A percentile compares a stretch with the other conserved stretches of the same genome.
These are phyloP conservation scores for Backusella tuberculispora DNA, from an alignment of 192 early-diverging fungal species.

Conservation along the genomic window DNA sequence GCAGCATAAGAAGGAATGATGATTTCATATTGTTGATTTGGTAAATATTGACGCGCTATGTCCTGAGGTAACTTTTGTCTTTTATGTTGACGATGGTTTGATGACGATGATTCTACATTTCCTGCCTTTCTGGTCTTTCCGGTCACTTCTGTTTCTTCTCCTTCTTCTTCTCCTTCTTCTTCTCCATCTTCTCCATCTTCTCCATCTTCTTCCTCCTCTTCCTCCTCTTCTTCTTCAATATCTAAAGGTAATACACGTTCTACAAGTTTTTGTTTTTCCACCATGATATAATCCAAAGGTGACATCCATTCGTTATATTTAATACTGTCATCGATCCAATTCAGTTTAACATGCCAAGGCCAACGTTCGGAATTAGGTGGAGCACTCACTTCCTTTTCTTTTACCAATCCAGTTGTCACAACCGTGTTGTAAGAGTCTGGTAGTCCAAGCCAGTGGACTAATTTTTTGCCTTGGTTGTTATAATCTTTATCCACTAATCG, in stretches of 20 bases:
- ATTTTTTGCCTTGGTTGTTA: slow-evolving; percentile 11
- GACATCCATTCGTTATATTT: slow-evolving; percentile 80
- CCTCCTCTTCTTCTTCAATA: slow-evolving; percentile 9
- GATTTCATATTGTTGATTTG: slow-evolving; percentile 75
- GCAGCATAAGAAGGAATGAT: slow-evolving; percentile 91
- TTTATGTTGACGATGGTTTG: neutral
- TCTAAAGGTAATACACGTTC: neutral
- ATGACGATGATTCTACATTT: neutral
- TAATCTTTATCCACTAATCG: slow-evolving; percentile 11
- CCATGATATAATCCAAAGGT: slow-evolving; percentile 68
- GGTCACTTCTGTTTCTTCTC: neutral
- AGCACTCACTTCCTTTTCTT: slow-evolving; percentile 53
- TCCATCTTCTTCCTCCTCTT: neutral
- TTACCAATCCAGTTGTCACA: slow-evolving; percentile 44
- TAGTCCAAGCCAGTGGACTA: slow-evolving; percentile 67
- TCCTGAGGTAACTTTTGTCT: slow-evolving; percentile 46
- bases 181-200: neutral
- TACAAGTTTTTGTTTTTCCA: neutral
- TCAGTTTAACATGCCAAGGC: slow-evolving; percentile 63
- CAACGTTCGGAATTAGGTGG: slow-evolving; percentile 46
- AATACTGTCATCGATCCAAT: slow-evolving; percentile 76
- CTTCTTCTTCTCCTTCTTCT: slow-evolving; percentile 24
- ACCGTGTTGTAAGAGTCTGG: slow-evolving; percentile 71
- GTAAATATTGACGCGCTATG: slow-evolving; percentile 66
- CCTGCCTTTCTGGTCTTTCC: neutral